Evolutionary conservation across 805 yeast species (phyloP).

Genomic region (Metschnikowia rubicola): DNA sequence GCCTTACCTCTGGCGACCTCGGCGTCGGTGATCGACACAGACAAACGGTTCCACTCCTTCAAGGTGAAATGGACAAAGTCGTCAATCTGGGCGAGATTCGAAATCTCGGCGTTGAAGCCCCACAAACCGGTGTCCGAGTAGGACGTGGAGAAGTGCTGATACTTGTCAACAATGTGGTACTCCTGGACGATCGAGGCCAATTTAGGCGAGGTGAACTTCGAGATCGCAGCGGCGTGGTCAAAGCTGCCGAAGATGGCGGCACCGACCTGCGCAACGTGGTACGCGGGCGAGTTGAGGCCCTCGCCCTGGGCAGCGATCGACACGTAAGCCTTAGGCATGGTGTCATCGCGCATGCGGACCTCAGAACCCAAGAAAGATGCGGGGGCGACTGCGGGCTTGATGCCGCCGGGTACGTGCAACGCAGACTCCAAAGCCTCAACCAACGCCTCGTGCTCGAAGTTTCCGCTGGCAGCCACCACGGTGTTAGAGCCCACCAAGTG

Average conservation of each 20-base stretch:
- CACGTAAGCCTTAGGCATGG: slow-evolving; percentile 75
- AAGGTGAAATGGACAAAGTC: slow-evolving; percentile 77
- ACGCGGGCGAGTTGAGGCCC: slow-evolving; percentile 57
- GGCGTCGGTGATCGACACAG: slow-evolving; percentile 68
- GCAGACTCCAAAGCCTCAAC: slow-evolving; percentile 61
- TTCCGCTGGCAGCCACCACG: slow-evolving; percentile 71
- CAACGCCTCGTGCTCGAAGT: slow-evolving; percentile 63
- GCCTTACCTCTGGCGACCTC: slow-evolving; percentile 79
- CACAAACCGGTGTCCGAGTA: slow-evolving; percentile 79
- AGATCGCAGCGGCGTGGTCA: slow-evolving; percentile 51
- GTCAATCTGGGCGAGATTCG: slow-evolving; percentile 59
- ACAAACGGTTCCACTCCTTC: slow-evolving; percentile 85
- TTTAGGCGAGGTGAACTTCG: slow-evolving; percentile 57
- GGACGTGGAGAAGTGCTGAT: slow-evolving; percentile 66
- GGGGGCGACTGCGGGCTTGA: slow-evolving; percentile 44
- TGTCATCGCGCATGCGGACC: slow-evolving; percentile 85
- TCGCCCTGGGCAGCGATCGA: slow-evolving; percentile 76
- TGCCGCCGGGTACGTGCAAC: slow-evolving; percentile 49
- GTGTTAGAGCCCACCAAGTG: slow-evolving; percentile 61
- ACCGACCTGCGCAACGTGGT: slow-evolving; percentile 70
- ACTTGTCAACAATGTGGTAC: slow-evolving; percentile 69
- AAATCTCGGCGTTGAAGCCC: slow-evolving; percentile 71
- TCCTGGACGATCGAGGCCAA: slow-evolving; percentile 66
- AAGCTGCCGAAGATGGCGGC: slow-evolving; percentile 54
- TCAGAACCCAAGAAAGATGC: slow-evolving; percentile 81